Base-by-base conservation (phyloP, 345 rosid species). In the Salix brachista region DNA sequence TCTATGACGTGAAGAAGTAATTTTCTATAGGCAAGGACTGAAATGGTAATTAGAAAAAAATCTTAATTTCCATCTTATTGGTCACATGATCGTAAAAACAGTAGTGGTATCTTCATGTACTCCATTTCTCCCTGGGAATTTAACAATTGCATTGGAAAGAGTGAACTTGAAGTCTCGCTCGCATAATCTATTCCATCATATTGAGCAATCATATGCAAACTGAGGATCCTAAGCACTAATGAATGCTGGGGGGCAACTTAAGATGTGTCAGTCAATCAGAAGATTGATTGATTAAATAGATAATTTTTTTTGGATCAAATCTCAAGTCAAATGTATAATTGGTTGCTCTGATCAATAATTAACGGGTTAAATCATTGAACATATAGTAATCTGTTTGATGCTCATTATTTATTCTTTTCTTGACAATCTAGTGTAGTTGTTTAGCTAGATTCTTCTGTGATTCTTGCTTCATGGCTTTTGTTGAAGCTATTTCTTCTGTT, bases 401-500 rank as follows among this genome's bases (percentile, higher is more conserved):
- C 52, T 46, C 52, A 46, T 46, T 14, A 46, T 46, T 16, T 46
- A 46, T 14, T 46, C 1, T 46, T 46, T 46, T 46, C 19, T 46
- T 46, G 52, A 46, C 52, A 46, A 46, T 46, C 6, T 46, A 46
- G 14, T 42, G 46, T 42, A 42, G 18, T 12, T 46, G 52, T 46
- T 46, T 67, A 34, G 36, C 48, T 69, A 25, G 68, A 30, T 54
- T 37, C 62, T 52, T 70, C 12, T 8, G 37, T 8, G 46, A 70
- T 56, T 64, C 25, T 75, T 56, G 67, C 71, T 72, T 28, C 66
- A 14, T 69, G 39, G 26, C 28, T 36, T 52, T 60, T 10, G 39
- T 19, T 71, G 67, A 69, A 62, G 48, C 32, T 34, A 5, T 65
- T 32, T 70, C 66, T 76, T 73, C 48, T 71, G 3, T 69, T 75